These are phyloP conservation scores for Ogataea haglerorum DNA, from an alignment of 805 yeast species.

Conservation along the genomic window DNA sequence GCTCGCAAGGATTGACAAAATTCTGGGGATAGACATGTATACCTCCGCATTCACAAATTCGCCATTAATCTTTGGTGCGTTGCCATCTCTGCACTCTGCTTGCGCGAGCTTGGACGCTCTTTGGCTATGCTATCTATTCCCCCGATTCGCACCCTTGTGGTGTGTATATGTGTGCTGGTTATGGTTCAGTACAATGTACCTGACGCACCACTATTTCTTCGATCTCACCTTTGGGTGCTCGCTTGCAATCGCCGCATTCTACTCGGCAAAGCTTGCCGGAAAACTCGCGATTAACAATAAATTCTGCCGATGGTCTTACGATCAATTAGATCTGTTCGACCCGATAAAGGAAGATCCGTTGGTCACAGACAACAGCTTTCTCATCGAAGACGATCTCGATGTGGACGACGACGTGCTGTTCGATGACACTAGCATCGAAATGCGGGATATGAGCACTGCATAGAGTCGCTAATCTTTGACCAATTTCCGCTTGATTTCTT, in stretches of 20 bases:
- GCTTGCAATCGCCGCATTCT: constrained; percentile 69
- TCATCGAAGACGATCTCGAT: constrained; percentile 18
- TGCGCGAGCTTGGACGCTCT: constrained; percentile 92
- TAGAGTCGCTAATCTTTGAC: constrained; percentile 13
- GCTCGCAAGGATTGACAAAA: constrained; percentile 74
- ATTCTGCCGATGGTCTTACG: constrained; percentile 24
- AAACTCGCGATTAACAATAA: constrained; percentile 14
- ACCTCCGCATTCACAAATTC: constrained; percentile 78
- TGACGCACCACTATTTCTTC: constrained; percentile 93
- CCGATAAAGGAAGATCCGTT: constrained; percentile 24
- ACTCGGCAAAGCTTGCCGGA: constrained; percentile 56
- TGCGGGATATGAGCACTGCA: constrained; percentile 15
- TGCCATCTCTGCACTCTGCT: constrained; percentile 84
- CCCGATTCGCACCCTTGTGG: constrained; percentile 61
- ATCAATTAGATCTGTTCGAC: constrained; percentile 7
- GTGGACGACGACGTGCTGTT: constrained; percentile 7
- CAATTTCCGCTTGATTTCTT: constrained; percentile 21
- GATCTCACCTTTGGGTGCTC: constrained; percentile 93
- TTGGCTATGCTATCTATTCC: constrained; percentile 81
- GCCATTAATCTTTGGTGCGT: constrained; percentile 84
- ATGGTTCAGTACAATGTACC: constrained; percentile 98
- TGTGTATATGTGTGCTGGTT: constrained; percentile 82
- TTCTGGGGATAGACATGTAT: constrained; percentile 79
- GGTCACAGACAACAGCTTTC: constrained; percentile 13
- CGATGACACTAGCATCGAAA: constrained; percentile 15